Evolutionary conservation across 352 stramenopile species (phyloP), one percentile per base, ranked within the genome.

Genomic region (Globisporangium parvum): DNA sequence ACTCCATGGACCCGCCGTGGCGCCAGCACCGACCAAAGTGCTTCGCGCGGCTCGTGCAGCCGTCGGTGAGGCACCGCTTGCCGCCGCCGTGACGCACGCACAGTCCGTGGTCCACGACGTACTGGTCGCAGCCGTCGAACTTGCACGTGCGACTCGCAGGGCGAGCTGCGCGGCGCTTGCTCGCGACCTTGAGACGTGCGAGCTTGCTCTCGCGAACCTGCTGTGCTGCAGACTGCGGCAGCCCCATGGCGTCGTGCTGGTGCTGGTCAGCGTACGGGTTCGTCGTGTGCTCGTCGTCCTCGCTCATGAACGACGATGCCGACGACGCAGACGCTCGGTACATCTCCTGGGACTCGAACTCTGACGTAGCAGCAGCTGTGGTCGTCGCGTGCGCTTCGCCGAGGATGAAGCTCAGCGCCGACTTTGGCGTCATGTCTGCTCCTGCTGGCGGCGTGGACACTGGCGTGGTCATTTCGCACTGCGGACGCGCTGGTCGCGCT

Each of bases 1-100:
- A 93, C 51, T 80, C 71, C 1, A 66, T 87, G 10, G 80, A 91
- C n/a, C 80, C 80, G 80, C 80, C 80, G 31, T 91, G 80, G 50
- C 80, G 74, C 80, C 80, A 91, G 67, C 80, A 91, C 5, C 71
- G 80, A 2, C 78, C 77, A 61, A 77, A 67, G 55, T 91, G 71
- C 63, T 91, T 91, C 8, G 80, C 80, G 61, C 80, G 76, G 59
- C 77, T 89, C 40, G 65, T 81, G 58, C 80, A 91, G 40, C 73
- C 77, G 14, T 78, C 65, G 1, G 67, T 69, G 35, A 69, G 57
- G 48, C 80, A 88, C 11, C 78, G 75, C 55, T 91, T 91, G 39
- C 80, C 78, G 37, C 80, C 78, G 6, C 59, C 59, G 23, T 66
- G 59, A 15, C 55, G 55, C 33, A 56, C 48, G 21, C 59, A 66